Evolutionary conservation across 1,284 basidiomycete species (phyloP).

Genomic region (Anthracocystis setariae): DNA sequence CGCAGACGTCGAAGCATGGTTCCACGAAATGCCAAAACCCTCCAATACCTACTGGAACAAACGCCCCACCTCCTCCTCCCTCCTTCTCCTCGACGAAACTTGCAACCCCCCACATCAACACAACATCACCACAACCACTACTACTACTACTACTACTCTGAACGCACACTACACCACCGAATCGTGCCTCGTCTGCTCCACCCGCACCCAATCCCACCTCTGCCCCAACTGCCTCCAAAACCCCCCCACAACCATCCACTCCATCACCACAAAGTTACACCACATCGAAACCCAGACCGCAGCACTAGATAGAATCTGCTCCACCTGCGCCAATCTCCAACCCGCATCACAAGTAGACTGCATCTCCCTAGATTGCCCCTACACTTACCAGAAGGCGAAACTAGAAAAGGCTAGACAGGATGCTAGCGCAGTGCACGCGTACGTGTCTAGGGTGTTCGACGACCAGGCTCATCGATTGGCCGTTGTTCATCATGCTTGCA

Average conservation of each 20-base stretch:
- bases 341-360: constrained; percentile 41
- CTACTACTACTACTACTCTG: constrained; percentile 71
- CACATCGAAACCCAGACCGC: constrained; percentile 20
- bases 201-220: constrained; percentile 70
- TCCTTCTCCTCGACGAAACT: background rate
- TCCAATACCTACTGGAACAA: constrained; percentile 37
- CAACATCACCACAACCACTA: constrained; percentile 1
- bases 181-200: constrained; percentile 78
- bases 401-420: constrained; percentile 24
- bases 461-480: constrained; percentile 9
- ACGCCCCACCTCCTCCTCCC: constrained; percentile 13
- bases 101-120: background rate
- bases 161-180: constrained; percentile 80
- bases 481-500: constrained; percentile 25
- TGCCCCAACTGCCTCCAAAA: constrained; percentile 50
- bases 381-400: constrained; percentile 53
- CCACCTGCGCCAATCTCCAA: constrained; percentile 43
- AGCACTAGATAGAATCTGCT: constrained; percentile 52
- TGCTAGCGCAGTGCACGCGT: constrained; percentile 12
- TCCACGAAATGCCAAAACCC: constrained; percentile 79
- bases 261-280: constrained; percentile 22
- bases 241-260: constrained; percentile 30
- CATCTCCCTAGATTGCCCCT: constrained; percentile 59
- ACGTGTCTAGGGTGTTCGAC: constrained; percentile 20
- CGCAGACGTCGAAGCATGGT: constrained; percentile 88